Conservation (phyloP, 495 filamentous ascomycete species). For the Podospora pseudoanserina region DNA sequence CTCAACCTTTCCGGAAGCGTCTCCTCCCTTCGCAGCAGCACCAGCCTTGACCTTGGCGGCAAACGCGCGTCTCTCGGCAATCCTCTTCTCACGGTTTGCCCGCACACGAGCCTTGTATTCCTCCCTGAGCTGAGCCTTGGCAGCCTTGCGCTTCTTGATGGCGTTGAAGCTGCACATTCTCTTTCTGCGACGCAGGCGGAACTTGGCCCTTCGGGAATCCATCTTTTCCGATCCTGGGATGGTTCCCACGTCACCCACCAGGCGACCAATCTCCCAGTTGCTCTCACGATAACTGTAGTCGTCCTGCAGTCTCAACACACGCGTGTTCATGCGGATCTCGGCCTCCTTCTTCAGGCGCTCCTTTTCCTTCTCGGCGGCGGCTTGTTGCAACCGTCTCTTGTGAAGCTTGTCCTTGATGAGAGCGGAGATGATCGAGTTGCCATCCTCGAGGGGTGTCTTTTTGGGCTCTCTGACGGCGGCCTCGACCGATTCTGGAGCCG, state of each 20-base stretch:
- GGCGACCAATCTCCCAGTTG: conserved; percentile 77
- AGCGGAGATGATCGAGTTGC: conserved; percentile 24
- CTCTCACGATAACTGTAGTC: conserved; percentile 79
- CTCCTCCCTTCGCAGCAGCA: conserved; percentile 4
- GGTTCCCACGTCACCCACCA: conserved; percentile 33
- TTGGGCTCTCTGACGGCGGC: not conserved
- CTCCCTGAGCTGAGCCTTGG: conserved; percentile 23
- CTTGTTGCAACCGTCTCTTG: conserved; percentile 34
- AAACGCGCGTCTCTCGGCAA: conserved; percentile 13
- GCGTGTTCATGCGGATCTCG: conserved; percentile 30
- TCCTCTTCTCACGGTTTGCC: conserved; percentile 19
- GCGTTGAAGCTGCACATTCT: conserved; percentile 16
- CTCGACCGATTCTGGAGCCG: not conserved
- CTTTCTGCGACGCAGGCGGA: conserved; percentile 29
- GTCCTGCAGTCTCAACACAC: conserved; percentile 52
- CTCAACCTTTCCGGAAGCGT: conserved; percentile 8
- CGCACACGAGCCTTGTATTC: conserved; percentile 21
- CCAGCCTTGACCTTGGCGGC: conserved; percentile 13
- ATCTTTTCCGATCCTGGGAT: conserved; percentile 30
- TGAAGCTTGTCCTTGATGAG: conserved; percentile 40
- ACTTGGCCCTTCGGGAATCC: conserved; percentile 28
- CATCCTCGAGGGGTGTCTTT: conserved; percentile 15
- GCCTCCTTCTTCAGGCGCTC: conserved; percentile 22
- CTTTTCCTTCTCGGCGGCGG: conserved; percentile 28
- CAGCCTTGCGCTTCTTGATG: conserved; percentile 28